Conservation (phyloP, 306 rosid species). For the Corylus avellana region DNA sequence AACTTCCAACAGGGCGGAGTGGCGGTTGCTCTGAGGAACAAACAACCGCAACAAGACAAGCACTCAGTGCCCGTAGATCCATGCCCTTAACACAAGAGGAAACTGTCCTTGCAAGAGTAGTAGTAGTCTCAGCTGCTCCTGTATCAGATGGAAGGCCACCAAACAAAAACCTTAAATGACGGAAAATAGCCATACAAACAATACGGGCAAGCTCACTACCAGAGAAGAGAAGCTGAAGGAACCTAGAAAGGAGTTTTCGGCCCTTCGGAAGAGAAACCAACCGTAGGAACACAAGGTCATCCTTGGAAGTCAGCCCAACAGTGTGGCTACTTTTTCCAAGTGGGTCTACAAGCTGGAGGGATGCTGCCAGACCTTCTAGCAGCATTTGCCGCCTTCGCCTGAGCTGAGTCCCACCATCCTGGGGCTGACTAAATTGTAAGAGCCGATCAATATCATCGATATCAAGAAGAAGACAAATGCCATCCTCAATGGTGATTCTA, state of each 20-base stretch:
- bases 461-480: constrained; percentile 58
- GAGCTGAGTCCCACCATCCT: constrained; percentile 56
- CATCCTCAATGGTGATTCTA: constrained; percentile 54
- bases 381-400: constrained; percentile 53
- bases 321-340: constrained; percentile 48
- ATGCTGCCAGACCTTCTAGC: constrained; percentile 57
- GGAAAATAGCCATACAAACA: constrained; percentile 56
- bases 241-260: constrained; percentile 51
- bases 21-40: constrained; percentile 64
- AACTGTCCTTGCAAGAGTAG: constrained; percentile 41
- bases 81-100: constrained; percentile 46
- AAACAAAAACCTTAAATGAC: constrained; percentile 57
- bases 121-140: constrained; percentile 46
- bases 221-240: constrained; percentile 52
- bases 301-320: constrained; percentile 52
- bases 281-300: constrained; percentile 53
- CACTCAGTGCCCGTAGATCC: constrained; percentile 59
- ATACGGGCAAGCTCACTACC: constrained; percentile 57
- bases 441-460: constrained; percentile 55
- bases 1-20: constrained; percentile 51
- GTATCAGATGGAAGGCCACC: constrained; percentile 54
- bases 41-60: constrained; percentile 63
- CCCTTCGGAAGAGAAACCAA: constrained; percentile 51
- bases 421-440: constrained; percentile 42
- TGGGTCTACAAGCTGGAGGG: constrained; percentile 59